A percentile compares a stretch with the other conserved stretches of the same genome.
Evolutionary conservation across 2,329 filamentous ascomycete species (phyloP).

Genomic region (Trichoderma cornu-damae): DNA sequence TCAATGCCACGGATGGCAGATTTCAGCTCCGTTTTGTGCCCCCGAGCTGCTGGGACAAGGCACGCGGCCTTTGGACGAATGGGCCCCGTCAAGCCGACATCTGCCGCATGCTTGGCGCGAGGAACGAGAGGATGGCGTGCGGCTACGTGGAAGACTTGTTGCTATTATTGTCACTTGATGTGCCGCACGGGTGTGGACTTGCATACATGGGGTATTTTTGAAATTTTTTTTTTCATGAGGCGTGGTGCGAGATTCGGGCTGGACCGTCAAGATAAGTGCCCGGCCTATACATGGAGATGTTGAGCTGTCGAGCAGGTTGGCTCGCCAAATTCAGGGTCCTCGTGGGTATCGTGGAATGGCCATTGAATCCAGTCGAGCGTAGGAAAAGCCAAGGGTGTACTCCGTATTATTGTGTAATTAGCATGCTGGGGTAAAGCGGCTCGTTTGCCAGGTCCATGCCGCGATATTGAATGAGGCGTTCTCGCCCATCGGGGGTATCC

Average conservation of each 20-base stretch:
- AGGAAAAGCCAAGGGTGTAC: not conserved
- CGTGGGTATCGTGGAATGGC: not conserved
- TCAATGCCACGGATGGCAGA: not conserved
- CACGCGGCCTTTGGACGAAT: not conserved
- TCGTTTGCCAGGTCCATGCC: constrained; percentile 5
- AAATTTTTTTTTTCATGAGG: not conserved
- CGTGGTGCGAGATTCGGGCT: no score
- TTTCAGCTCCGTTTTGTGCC: constrained; percentile 13
- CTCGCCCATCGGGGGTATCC: constrained; percentile 12
- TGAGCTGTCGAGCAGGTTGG: not conserved
- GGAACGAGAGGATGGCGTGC: not conserved
- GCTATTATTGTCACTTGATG: constrained; percentile 9
- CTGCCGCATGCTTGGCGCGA: constrained; percentile 7
- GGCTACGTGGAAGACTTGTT: not conserved
- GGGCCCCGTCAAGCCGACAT: constrained; percentile 1
- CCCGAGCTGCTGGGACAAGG: constrained; percentile 10
- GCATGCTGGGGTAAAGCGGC: not conserved
- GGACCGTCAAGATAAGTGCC: no score
- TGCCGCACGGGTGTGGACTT: no score
- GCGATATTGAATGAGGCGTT: constrained; percentile 9
- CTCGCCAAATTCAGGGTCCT: not conserved
- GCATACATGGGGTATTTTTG: no score
- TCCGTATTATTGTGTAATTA: constrained; percentile 3
- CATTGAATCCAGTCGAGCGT: not conserved
- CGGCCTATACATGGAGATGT: no score